Conservation (phyloP, 139 green algal species). For the Chlamydomonas schloesseri region DNA sequence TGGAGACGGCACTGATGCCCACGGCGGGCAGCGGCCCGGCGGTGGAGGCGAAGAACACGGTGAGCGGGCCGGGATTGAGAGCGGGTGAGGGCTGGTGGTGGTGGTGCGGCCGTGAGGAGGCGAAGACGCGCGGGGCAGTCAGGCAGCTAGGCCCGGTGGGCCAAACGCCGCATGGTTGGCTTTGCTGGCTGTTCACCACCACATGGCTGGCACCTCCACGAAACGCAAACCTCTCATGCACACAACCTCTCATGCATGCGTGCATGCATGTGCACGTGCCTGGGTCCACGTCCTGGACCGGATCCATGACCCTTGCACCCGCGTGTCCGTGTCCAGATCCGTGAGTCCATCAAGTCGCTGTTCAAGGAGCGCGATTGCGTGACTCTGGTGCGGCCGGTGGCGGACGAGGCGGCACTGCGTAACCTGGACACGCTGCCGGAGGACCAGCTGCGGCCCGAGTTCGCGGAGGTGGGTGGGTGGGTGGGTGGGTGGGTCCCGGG, state of each 20-base stretch:
- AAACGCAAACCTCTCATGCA: too few species aligned
- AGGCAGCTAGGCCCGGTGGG: too few species aligned
- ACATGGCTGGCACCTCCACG: too few species aligned
- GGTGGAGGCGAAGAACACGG: constrained; percentile 86
- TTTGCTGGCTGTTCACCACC: too few species aligned
- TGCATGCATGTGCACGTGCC: too few species aligned
- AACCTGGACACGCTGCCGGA: constrained; percentile 77
- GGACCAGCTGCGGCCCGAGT: constrained; percentile 87
- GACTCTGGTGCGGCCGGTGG: constrained; percentile 88
- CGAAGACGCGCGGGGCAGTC: too few species aligned
- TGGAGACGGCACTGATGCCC: constrained; percentile 89
- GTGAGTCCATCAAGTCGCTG: constrained; percentile 85
- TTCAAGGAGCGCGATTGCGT: constrained; percentile 93
- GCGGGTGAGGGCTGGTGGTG: not conserved
- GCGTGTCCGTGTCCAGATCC: too few species aligned
- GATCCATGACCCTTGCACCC: too few species aligned
- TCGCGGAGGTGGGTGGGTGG: constrained; percentile 69
- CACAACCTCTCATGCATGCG: too few species aligned
- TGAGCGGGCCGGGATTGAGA: not conserved
- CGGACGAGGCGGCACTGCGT: constrained; percentile 86
- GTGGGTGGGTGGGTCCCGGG: not conserved
- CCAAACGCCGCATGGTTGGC: too few species aligned
- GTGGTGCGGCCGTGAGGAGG: too few species aligned
- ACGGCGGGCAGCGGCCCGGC: constrained; percentile 59
- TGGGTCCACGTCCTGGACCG: too few species aligned